Conservation (phyloP, 2,329 filamentous ascomycete genomes). For the Beauveria sp. region DNA sequence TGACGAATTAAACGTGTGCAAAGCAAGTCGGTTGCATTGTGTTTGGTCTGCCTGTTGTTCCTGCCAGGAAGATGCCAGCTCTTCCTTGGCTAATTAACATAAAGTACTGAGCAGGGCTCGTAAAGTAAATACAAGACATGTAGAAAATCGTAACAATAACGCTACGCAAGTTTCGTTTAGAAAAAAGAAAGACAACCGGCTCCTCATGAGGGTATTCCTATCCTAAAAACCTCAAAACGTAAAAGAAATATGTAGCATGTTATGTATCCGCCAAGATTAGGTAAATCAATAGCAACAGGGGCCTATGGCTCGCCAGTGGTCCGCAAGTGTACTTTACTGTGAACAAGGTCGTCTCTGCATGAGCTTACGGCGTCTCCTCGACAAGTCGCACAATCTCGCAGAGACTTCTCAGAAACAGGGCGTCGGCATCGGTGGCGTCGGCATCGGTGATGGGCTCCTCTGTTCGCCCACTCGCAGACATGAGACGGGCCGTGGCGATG, state of each 20-base stretch:
- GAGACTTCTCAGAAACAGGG: constrained; percentile 31
- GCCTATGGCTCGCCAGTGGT: no score
- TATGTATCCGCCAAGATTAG: no score
- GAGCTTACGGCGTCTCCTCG: constrained; percentile 21
- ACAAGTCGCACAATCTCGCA: constrained; percentile 35
- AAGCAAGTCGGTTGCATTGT: neutral
- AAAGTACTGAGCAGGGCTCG: neutral
- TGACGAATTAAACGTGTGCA: neutral
- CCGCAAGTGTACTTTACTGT: no score
- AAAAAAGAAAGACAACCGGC: neutral
- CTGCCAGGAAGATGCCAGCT: neutral
- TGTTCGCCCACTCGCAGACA: constrained; percentile 22
- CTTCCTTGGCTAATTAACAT: neutral
- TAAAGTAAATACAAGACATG: neutral
- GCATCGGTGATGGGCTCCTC: constrained; percentile 25
- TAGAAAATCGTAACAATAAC: neutral
- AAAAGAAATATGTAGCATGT: neutral
- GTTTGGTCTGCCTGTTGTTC: neutral
- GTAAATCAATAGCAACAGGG: no score
- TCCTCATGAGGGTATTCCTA: constrained; percentile 4
- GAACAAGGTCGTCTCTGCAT: neutral
- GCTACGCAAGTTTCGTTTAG: neutral
- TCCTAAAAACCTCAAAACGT: neutral
- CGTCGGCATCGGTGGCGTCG: constrained; percentile 25
- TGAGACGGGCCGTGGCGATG: constrained; percentile 39